Evolutionary conservation across 2,329 filamentous ascomycete genomes (phyloP), one percentile per base, ranked within the genome.

Genomic region (Boeremia exigua): DNA sequence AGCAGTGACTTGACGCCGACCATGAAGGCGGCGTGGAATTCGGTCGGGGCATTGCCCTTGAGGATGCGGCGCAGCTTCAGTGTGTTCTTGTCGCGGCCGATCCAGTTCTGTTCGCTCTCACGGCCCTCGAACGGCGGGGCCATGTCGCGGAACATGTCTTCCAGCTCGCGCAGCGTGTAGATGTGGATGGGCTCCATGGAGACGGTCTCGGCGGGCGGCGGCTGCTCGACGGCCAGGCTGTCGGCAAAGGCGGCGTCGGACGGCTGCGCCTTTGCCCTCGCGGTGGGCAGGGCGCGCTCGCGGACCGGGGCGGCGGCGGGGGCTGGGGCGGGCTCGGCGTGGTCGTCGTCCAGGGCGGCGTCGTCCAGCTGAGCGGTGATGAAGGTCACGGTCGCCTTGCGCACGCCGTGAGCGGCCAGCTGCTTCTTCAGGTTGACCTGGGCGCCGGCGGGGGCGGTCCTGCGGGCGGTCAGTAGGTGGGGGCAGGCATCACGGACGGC

Each of bases 21-120:
- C 36, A 96, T 72, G 68, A 92, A 96, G 2, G 83, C 80, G 28
- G 87, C 86, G 36, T 86, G 82, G 67, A 89, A 96, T 60, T 96
- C 91, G 25, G 84, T 83, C 0, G 90, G 86, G 5, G 88, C 90
- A 72, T 98, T 98, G 52, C 94, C 94, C 58, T 89, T 90, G 46
- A 91, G 86, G 25, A 97, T 82, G 60, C 87, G 85, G 48, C 94
- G 86, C 44, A 98, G 77, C 62, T 90, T 93, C 7, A 83, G 84
- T 33, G 92, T 84, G 69, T 86, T 88, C 78, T 94, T 90, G 74
- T 98, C 94, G 73, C 94, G 85, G 64, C 89, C 88, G 66, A 91
- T 74, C 94, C 94, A 98, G 70, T 98, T 98, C 56, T 90, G 86
- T 71, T 98, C 94, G 0, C 89, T 87, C 78, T 98, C 94, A 71